Base-by-base conservation (phyloP, 2,329 filamentous ascomycete species). In the Botryotinia globosa region DNA sequence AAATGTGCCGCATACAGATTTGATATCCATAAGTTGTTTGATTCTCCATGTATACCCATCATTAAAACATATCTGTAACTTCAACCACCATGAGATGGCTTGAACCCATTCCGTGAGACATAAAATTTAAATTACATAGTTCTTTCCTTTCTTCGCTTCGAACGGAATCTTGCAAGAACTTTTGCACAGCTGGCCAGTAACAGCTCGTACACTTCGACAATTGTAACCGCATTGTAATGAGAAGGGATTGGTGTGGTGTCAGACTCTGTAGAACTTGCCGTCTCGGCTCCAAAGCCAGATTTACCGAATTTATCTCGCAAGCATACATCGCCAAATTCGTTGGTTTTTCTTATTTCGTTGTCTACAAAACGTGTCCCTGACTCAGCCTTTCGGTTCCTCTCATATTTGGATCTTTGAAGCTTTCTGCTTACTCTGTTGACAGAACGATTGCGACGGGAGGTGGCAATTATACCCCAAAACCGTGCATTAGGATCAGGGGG, bases 11-110 rank as follows among this genome's bases (percentile, higher is more conserved):
- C 25, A 8, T 29, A 54, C 22, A 16, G 6, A 18, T 8, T 29
- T 29, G 3, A 54, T 54, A 6, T 4, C n/a, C 6, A 54, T 14
- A 18, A 7, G 16, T 54, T 2, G 6, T 18, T 29, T 18, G 0
- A 8, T 54, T 3, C 3, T 29, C n/a, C n/a, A 9, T 29, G 5
- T 29, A 29, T 29, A 1, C 6, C 14, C 12, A 29, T 54, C 51
- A 8, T 18, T 29, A 12, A n/a, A 51, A n/a, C 2, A 25, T 51
- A 0, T 16, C 25, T 29, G 5, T 16, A 29, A 10, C 8, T 48
- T 8, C 7, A 3, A 0, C 25, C n/a, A 18, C n/a, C n/a, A 54
- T 0, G 1, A 22, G 44, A 48, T 0, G 8, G 4, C 12, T 18
- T 18, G 1, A 8, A 14, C n/a, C n/a, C 12, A 29, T n/a, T 29